Evolutionary conservation across 1,284 basidiomycete species (phyloP).

Genomic region (Papiliotrema fonsecae): DNA sequence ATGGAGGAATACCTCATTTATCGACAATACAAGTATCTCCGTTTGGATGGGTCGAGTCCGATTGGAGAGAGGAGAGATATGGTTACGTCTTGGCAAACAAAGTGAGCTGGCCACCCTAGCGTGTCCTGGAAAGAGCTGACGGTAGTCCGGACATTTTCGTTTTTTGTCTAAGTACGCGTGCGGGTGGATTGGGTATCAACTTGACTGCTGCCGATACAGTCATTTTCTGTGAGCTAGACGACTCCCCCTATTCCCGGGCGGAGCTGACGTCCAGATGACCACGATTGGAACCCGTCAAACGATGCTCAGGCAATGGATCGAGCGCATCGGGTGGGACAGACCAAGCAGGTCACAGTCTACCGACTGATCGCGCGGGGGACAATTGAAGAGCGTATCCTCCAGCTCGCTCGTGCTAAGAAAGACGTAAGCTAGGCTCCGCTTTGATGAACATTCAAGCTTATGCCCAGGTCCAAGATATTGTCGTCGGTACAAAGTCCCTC

Average conservation of each 20-base stretch:
- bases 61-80: slow-evolving; percentile 96
- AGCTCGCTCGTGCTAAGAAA: slow-evolving; percentile 90
- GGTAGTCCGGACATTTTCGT: slow-evolving; percentile 86
- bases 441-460: too few relatives aligned
- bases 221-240: slow-evolving; percentile 58
- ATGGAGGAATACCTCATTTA: slow-evolving; percentile 99
- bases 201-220: slow-evolving; percentile 97
- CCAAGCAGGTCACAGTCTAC: slow-evolving; percentile 97
- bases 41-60: slow-evolving; percentile 91
- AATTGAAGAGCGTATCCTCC: slow-evolving; percentile 97
- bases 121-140: background rate
- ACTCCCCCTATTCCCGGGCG: background rate
- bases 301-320: slow-evolving; percentile 99
- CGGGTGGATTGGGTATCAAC: slow-evolving; percentile 97
- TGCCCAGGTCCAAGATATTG: slow-evolving; percentile 90
- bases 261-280: slow-evolving; percentile 62
- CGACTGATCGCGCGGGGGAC: slow-evolving; percentile 87
- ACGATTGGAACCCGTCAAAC: slow-evolving; percentile 99
- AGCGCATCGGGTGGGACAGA: slow-evolving; percentile 97
- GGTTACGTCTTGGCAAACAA: slow-evolving; percentile 99
- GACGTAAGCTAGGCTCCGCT: slow-evolving; percentile 77
- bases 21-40: slow-evolving; percentile 95
- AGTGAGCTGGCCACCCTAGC: slow-evolving; percentile 53
- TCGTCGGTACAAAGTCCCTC: slow-evolving; percentile 94
- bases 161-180: slow-evolving; percentile 92